phyloP scores from a whole-genome alignment of 177 flowering plant species.

The Vitis hybrid region DNA sequence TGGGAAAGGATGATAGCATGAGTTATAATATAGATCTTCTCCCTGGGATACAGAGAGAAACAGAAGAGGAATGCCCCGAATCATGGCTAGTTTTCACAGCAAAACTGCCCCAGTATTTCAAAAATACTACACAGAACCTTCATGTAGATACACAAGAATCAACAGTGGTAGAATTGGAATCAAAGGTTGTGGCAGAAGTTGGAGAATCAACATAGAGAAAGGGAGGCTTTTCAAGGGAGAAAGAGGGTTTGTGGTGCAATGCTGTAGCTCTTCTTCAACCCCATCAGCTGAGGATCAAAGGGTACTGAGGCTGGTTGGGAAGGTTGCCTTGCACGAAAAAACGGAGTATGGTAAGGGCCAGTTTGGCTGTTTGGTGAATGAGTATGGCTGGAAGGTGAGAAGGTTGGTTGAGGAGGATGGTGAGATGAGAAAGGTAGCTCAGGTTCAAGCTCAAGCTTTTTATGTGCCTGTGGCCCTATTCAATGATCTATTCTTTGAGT shows the following conservation, averaged over 20 bases:
- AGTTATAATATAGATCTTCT: too few species aligned
- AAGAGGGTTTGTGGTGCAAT: slow-evolving; percentile 9
- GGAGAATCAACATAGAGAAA: background rate
- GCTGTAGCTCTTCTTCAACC: background rate
- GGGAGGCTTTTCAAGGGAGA: background rate
- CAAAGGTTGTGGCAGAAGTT: background rate
- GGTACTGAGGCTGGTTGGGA: too few species aligned
- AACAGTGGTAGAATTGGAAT: background rate
- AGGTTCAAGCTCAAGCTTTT: slow-evolving; percentile 79
- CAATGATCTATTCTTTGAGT: slow-evolving; percentile 65
- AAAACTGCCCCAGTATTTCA: too few species aligned
- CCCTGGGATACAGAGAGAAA: too few species aligned
- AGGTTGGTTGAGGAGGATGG: slow-evolving; percentile 49
- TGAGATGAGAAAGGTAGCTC: slow-evolving; percentile 67
- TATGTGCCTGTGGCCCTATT: slow-evolving; percentile 62
- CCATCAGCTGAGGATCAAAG: slow-evolving; percentile 14
- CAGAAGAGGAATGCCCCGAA: too few species aligned
- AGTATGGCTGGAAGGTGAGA: slow-evolving; percentile 80
- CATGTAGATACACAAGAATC: background rate
- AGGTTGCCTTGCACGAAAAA: background rate
- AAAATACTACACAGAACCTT: background rate
- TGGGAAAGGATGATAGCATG: too few species aligned
- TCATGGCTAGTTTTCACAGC: too few species aligned
- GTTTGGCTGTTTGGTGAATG: slow-evolving; percentile 42
- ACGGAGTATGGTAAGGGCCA: slow-evolving; percentile 9